phyloP scores from a whole-genome alignment of 352 stramenopile genomes.

The Phytophthora hibernalis region DNA sequence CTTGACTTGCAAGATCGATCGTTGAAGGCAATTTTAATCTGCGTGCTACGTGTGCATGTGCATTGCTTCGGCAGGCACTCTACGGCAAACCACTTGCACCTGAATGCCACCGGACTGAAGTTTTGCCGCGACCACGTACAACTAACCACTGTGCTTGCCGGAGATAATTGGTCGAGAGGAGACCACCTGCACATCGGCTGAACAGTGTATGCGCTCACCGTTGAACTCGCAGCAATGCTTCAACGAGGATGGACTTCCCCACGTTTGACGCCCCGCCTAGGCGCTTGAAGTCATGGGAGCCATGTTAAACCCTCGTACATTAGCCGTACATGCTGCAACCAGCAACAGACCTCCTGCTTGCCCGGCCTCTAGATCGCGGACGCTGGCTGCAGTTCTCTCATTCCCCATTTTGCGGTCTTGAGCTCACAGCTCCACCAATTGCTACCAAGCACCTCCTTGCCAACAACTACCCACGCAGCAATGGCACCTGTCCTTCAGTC shows the following conservation, averaged over 20 bases:
- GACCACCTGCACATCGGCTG: neutral
- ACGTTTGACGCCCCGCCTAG: conserved; percentile 28
- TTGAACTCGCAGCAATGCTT: conserved; percentile 25
- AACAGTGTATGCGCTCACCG: neutral
- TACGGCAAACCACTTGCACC: neutral
- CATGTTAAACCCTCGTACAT: conserved; percentile 25
- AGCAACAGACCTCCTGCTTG: neutral
- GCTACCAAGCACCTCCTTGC: neutral
- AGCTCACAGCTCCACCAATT: conserved; percentile 17
- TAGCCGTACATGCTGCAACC: conserved; percentile 17
- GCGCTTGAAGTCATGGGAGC: conserved; percentile 17
- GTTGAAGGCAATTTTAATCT: conserved; percentile 12
- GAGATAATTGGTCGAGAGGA: neutral
- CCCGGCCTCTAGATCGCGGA: neutral
- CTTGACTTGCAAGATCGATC: neutral
- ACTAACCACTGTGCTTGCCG: no score
- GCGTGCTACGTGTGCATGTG: no score
- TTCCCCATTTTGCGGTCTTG: conserved; percentile 30
- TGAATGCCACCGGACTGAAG: neutral
- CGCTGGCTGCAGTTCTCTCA: conserved; percentile 11
- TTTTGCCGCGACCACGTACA: neutral
- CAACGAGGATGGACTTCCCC: conserved; percentile 40
- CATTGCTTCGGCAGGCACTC: neutral
- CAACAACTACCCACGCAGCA: neutral
- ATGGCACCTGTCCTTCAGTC: conserved; percentile 29